Evolutionary conservation across 192 early-diverging fungal species (phyloP).

Genomic region (Fimicolochytrium jonesii): DNA sequence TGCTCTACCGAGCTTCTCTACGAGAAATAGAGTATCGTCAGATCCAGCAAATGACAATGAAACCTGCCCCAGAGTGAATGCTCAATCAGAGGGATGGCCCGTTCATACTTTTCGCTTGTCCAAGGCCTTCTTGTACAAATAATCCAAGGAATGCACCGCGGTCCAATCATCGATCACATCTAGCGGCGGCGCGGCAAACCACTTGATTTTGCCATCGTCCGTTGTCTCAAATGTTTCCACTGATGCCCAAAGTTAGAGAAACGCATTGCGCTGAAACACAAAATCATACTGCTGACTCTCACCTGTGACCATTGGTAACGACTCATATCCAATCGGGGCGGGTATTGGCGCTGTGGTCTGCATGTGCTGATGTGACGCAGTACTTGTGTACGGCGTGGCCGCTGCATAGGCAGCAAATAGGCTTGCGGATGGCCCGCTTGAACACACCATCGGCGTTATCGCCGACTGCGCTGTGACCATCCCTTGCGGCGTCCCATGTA

Average conservation of each 20-base stretch:
- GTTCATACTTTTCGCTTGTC: constrained; percentile 19
- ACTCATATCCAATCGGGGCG: too few species aligned
- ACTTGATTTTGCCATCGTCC: constrained; percentile 36
- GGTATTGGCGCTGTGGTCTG: too few species aligned
- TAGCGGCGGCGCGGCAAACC: constrained; percentile 46
- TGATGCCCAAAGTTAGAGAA: background rate
- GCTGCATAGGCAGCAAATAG: too few species aligned
- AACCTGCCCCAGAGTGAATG: background rate
- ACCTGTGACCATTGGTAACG: too few species aligned
- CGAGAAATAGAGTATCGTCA: constrained; percentile 1
- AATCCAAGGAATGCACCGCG: constrained; percentile 34
- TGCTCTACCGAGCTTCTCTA: background rate
- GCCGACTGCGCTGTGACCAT: too few species aligned
- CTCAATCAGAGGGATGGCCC: background rate
- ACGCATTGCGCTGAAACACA: too few species aligned
- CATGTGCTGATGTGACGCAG: too few species aligned
- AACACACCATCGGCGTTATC: too few species aligned
- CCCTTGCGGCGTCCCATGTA: too few species aligned
- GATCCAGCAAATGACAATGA: background rate
- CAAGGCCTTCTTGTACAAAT: constrained; percentile 26
- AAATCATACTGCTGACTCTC: too few species aligned
- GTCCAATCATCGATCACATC: constrained; percentile 35
- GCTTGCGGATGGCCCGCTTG: too few species aligned
- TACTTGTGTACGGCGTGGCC: too few species aligned
- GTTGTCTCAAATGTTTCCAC: constrained; percentile 34